Percentiles rank a stretch among this genome's conserved stretches.
phyloP scores from a whole-genome alignment of 2,329 filamentous ascomycete species.

The Aspergillus alliaceus region DNA sequence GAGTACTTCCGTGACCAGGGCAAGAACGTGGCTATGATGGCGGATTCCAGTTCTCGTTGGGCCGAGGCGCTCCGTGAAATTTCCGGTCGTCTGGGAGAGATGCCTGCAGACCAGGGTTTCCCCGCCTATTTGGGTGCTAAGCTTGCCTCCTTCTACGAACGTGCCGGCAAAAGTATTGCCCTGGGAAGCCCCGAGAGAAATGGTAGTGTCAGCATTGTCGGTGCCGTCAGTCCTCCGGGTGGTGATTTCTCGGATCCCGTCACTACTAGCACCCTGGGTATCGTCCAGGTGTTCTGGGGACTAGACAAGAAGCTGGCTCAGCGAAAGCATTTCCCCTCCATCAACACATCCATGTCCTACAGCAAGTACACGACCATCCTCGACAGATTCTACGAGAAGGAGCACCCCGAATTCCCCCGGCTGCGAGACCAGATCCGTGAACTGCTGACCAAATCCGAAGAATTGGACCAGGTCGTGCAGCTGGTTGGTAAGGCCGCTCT shows the following conservation, averaged over 20 bases:
- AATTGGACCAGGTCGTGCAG: constrained; percentile 97
- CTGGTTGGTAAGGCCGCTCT: constrained; percentile 96
- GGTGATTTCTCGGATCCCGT: constrained; percentile 99
- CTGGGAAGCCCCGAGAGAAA: constrained; percentile 85
- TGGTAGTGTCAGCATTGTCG: constrained; percentile 96
- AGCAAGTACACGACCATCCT: constrained; percentile 90
- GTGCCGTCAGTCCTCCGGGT: constrained; percentile 93
- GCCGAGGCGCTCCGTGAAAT: constrained; percentile 98
- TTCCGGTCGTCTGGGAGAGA: constrained; percentile 97
- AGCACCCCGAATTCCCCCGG: constrained; percentile 90
- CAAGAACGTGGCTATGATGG: constrained; percentile 99
- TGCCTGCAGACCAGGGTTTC: constrained; percentile 99
- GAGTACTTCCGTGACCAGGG: constrained; percentile 98
- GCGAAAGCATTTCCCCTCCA: constrained; percentile 97
- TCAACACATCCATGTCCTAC: constrained; percentile 94
- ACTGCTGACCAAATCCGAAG: constrained; percentile 90
- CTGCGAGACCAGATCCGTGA: constrained; percentile 92
- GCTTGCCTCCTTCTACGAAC: constrained; percentile 98
- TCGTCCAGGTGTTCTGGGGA: constrained; percentile 99
- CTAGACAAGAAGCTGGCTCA: constrained; percentile 99
- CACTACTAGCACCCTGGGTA: constrained; percentile 87
- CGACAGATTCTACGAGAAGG: constrained; percentile 91
- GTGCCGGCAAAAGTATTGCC: constrained; percentile 81
- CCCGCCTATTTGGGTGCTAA: constrained; percentile 96
- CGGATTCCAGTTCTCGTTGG: constrained; percentile 96